phyloP scores from a whole-genome alignment of 768 basidiomycete genomes.

The Rhodotorula kratochvilovae region DNA sequence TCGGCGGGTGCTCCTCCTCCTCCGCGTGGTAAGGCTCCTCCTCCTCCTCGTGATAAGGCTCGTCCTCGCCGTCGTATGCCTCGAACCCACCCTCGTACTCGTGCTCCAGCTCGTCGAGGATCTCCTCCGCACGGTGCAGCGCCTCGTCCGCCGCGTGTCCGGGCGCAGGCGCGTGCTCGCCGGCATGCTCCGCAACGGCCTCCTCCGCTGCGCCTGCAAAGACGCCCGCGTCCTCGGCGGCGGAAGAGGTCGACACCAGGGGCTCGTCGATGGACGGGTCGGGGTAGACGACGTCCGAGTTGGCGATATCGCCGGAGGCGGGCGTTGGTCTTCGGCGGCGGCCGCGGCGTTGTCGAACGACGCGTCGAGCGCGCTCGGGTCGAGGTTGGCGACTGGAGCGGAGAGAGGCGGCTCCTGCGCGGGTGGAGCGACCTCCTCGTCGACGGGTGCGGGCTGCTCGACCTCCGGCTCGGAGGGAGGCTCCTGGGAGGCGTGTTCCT shows the following conservation, averaged over 20 bases:
- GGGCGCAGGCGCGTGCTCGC: background rate
- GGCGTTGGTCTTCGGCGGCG: background rate
- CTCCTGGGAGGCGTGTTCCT: too few species aligned
- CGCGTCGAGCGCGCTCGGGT: background rate
- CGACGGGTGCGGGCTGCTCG: background rate
- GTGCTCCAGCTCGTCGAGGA: background rate
- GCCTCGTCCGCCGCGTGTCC: background rate
- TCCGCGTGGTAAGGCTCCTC: background rate
- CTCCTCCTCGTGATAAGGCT: background rate
- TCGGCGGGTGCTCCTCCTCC: background rate
- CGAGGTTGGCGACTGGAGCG: too few species aligned
- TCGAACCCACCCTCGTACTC: background rate
- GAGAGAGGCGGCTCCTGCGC: too few species aligned
- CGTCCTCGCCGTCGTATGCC: background rate
- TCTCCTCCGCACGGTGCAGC: background rate
- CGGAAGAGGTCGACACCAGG: too few species aligned
- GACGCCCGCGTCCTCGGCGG: background rate
- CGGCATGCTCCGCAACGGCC: background rate
- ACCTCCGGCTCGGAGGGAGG: background rate
- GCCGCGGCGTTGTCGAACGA: background rate
- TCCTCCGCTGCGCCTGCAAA: background rate
- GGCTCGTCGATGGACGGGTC: background rate
- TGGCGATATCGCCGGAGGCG: background rate
- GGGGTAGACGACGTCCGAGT: constrained; percentile 11
- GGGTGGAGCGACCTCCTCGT: too few species aligned